Evolutionary conservation across 2,329 filamentous ascomycete species (phyloP), one percentile per base, ranked within the genome.

Genomic region (Pyrenochaeta sp.): DNA sequence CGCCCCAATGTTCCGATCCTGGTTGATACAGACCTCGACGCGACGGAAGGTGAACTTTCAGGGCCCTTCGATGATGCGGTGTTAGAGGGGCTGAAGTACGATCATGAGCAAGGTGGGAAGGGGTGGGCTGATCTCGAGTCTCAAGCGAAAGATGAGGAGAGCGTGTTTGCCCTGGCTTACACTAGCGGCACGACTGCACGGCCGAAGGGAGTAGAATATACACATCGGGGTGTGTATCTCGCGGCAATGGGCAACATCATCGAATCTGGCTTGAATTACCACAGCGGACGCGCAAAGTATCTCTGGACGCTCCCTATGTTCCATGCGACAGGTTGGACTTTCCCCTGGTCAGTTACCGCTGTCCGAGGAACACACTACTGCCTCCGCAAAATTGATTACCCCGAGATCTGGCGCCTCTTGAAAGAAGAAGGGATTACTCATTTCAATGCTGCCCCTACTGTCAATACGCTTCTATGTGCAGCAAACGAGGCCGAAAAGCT

Each of bases 341-440:
- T 93, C 61, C 90, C 90, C 0, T 96, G 92, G 94, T 83, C 92
- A 1, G 82, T 96, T n/a, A 95, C 90, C 8, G 90, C 91, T 1
- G 91, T 94, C 4, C 81, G 94, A 49, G 94, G 93, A n/a, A 95
- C 93, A 3, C 91, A 97, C 70, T 91, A 96, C 68, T 96, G 92
- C 62, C 78, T 99, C 13, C 83, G 94, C 48, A 97, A 96, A 76
- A 90, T 99, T 54, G 91, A 97, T 72, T 99, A 99, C 67, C 84
- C 89, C 0, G 79, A 93, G 45, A 96, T 99, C 48, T 99, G 94
- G 94, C 82, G 82, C 35, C 75, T 99, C 3, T 76, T 99, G 22
- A 95, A 91, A 63, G 82, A 90, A 38, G 89, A 97, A 71, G 78
- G 83, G 6, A 88, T 99, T 53, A 97, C 91, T 0, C 94, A 99